Evolutionary conservation across 1,139 yeast genomes (phyloP).

Genomic region (Torulaspora pretoriensis): DNA sequence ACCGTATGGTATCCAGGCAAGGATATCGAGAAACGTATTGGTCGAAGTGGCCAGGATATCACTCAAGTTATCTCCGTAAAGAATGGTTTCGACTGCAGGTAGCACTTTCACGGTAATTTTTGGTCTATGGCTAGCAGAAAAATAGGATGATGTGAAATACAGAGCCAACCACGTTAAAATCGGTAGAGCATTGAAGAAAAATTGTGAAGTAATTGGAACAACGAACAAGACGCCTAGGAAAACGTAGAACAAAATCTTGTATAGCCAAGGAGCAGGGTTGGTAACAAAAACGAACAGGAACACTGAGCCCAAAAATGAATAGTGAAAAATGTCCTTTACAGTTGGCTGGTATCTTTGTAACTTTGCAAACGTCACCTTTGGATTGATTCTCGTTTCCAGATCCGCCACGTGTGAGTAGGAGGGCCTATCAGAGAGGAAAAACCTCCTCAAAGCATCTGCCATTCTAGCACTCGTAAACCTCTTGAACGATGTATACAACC

Average conservation of each 20-base stretch:
- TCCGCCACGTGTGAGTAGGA: conserved; percentile 53
- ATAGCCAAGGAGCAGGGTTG: conserved; percentile 37
- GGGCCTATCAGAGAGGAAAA: conserved; percentile 58
- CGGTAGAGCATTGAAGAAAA: conserved; percentile 81
- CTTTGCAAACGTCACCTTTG: conserved; percentile 46
- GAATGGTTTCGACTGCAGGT: conserved; percentile 90
- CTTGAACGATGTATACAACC: background rate
- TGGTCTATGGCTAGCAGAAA: conserved; percentile 77
- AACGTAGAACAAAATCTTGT: conserved; percentile 31
- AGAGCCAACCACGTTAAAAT: conserved; percentile 83
- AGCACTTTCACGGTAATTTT: conserved; percentile 84
- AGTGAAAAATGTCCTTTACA: conserved; percentile 48
- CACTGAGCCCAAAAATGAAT: conserved; percentile 46
- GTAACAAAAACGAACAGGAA: conserved; percentile 46
- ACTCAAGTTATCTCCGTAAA: conserved; percentile 90
- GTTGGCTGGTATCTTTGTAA: conserved; percentile 50
- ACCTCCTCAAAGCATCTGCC: conserved; percentile 45
- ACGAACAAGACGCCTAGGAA: conserved; percentile 41
- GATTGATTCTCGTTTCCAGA: conserved; percentile 57
- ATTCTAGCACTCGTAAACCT: conserved; percentile 31
- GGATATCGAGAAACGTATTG: conserved; percentile 62
- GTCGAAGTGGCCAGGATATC: conserved; percentile 78
- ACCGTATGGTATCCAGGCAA: conserved; percentile 97
- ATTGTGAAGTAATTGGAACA: conserved; percentile 77
- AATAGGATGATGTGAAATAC: conserved; percentile 73